These are phyloP conservation scores for Beauveria bassiana DNA, from an alignment of 2,329 filamentous ascomycete species.

Conservation along the genomic window DNA sequence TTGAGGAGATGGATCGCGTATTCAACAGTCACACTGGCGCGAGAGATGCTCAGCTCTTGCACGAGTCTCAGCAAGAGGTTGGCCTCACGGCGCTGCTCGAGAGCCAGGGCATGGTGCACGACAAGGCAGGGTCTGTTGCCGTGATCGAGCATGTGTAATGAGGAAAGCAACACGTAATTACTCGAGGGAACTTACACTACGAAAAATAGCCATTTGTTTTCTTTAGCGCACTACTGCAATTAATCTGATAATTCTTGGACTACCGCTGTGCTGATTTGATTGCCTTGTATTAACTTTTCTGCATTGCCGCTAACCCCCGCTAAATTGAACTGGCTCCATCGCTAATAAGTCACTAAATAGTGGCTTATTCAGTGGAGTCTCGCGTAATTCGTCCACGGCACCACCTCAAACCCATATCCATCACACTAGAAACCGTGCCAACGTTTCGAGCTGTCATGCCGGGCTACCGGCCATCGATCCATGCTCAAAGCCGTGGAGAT, in stretches of 20 bases:
- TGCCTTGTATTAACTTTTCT: no score
- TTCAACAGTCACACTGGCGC: slow-evolving; percentile 34
- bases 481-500: no score
- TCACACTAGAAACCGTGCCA: neutral
- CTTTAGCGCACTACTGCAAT: no score
- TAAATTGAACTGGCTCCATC: neutral
- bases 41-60: slow-evolving; percentile 17
- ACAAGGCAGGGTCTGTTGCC: neutral
- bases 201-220: no score
- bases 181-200: no score
- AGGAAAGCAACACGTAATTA: neutral
- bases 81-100: slow-evolving; percentile 14
- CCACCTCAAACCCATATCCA: neutral
- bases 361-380: neutral
- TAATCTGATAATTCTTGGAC: no score
- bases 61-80: slow-evolving; percentile 19
- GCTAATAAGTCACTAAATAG: no score
- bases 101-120: neutral
- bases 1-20: slow-evolving; percentile 47
- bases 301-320: neutral
- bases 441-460: neutral
- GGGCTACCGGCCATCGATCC: neutral
- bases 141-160: neutral
- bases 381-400: neutral
- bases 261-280: no score